Percentiles rank a stretch among this genome's conserved stretches.
phyloP scores from a whole-genome alignment of 2,329 filamentous ascomycete species.

The Pezicula carpinea region DNA sequence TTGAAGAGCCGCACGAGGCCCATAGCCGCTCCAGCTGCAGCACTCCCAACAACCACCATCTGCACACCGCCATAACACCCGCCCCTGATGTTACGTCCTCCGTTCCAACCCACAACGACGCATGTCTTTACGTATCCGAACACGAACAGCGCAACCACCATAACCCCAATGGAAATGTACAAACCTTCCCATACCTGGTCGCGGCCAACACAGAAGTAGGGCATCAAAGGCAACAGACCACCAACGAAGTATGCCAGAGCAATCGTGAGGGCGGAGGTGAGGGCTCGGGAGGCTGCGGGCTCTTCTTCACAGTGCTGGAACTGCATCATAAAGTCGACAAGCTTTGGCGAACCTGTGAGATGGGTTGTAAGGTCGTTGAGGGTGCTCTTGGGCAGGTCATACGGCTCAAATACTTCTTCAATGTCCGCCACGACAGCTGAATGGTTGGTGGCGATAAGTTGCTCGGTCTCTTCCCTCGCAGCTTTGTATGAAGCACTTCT shows the following conservation, averaged over 20 bases:
- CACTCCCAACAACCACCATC: constrained; percentile 35
- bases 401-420: constrained; percentile 30
- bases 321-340: constrained; percentile 35
- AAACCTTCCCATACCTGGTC: constrained; percentile 43
- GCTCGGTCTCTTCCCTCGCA: constrained; percentile 21
- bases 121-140: constrained; percentile 65
- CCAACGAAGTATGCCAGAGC: constrained; percentile 52
- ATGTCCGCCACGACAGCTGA: constrained; percentile 23
- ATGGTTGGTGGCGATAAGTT: constrained; percentile 21
- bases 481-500: constrained; percentile 28
- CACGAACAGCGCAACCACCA: constrained; percentile 52
- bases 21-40: constrained; percentile 34
- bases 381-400: constrained; percentile 25
- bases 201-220: constrained; percentile 44
- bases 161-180: constrained; percentile 54
- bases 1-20: constrained; percentile 31
- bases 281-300: constrained; percentile 26
- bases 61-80: constrained; percentile 31
- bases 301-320: constrained; percentile 29
- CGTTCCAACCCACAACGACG: constrained; percentile 37
- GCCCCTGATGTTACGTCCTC: constrained; percentile 19
- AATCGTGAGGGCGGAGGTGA: constrained; percentile 47
- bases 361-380: constrained; percentile 30
- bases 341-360: constrained; percentile 25
- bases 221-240: constrained; percentile 50